Evolutionary conservation across 805 yeast genomes (phyloP), one percentile per base, ranked within the genome.

Genomic region (Pichia paraexigua): DNA sequence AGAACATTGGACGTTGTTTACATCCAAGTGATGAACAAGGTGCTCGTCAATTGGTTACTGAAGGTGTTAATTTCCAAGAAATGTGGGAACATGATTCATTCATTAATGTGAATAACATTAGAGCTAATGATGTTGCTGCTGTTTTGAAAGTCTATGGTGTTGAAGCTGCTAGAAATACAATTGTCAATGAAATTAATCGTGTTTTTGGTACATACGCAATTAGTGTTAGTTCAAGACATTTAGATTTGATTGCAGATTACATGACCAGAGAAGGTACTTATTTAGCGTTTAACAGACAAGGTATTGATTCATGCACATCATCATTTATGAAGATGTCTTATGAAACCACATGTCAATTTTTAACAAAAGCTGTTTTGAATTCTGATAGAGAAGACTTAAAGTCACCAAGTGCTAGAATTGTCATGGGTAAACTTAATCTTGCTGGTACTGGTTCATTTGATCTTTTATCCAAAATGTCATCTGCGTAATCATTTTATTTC

Each of bases 191-290:
- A 76, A 87, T 94, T 68, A 86, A 87, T 71, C 87, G 88, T 61
- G 99, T 94, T 61, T 94, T 94, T 80, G 88, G 89, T 54, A 90
- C 95, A 49, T 94, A 94, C 71, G 98, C 98, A 63, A 94, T 94
- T 65, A 74, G 90, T 53, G 99, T 94, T 53, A 85, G 94, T 51
- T 74, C 81, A 49, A 88, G 99, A 69, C 99, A 94, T 74, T 81
- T 94, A 72, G 99, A 94, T 66, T 80, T 94, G 68, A 85, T 94
- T 69, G 99, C 95, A 58, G 99, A 94, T 70, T 87, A 88, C 89
- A 94, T 94, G 99, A 94, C 99, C 6, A 83, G 99, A 71, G 98
- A 94, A 71, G 99, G 99, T 64, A 80, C 95, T 2, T 94, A 91
- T 66, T 73, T 92, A 66, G 96, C 99, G 25, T 94, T 94, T 77